Evolutionary conservation across 805 yeast species (phyloP).

Genomic region (Sungouiozyma intestinalis): DNA sequence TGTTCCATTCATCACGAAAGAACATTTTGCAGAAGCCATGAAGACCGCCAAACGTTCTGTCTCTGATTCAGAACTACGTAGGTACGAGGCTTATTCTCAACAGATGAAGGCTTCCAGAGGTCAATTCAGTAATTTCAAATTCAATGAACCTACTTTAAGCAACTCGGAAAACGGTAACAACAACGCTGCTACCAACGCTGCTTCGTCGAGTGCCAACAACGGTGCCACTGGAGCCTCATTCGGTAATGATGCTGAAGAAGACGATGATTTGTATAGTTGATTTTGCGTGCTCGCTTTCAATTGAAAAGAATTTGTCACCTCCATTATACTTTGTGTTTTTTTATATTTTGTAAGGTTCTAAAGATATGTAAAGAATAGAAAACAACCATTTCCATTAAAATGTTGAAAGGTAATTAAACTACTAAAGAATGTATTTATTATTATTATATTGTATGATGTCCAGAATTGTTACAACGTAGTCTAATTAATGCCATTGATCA

Average conservation of each 20-base stretch:
- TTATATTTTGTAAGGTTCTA: not conserved
- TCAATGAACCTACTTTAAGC: conserved; percentile 43
- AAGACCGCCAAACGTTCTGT: conserved; percentile 98
- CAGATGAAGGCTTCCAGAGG: conserved; percentile 95
- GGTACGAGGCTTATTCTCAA: conserved; percentile 97
- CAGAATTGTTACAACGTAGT: not conserved
- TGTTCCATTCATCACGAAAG: conserved; percentile 88
- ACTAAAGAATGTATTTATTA: no score
- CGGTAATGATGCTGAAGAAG: conserved; percentile 39
- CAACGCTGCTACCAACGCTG: conserved; percentile 24
- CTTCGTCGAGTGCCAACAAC: conserved; percentile 37
- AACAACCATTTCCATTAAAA: not conserved
- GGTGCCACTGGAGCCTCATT: conserved; percentile 39
- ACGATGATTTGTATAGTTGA: conserved; percentile 55
- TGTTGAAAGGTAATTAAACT: no score
- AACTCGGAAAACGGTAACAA: conserved; percentile 31
- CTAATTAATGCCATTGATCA: not conserved
- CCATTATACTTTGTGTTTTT: not conserved
- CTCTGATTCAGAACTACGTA: conserved; percentile 92
- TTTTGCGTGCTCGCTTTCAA: no score
- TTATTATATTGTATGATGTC: no score
- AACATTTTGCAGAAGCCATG: conserved; percentile 98
- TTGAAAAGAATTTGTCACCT: not conserved
- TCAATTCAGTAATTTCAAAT: conserved; percentile 81
- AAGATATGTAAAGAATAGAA: not conserved